Base-by-base conservation (phyloP, 2,329 filamentous ascomycete genomes). In the Penicillium olsonii region DNA sequence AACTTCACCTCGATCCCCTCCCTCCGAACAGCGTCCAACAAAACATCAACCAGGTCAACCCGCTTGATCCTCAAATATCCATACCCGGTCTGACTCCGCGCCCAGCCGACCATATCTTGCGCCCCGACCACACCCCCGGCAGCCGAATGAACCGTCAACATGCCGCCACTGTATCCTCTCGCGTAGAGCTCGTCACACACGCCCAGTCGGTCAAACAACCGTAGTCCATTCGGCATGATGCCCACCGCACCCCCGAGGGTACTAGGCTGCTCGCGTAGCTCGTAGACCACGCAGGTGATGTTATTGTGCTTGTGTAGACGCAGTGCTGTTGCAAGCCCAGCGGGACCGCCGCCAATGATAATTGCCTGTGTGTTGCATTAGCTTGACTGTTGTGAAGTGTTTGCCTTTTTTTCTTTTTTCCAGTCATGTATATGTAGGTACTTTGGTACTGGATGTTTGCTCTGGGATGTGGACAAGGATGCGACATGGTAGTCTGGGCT, bases 171-270 rank as follows among this genome's bases (percentile, higher is more conserved):
- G 19, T 41, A 57, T 2, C 62, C 64, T 3, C 53, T 50, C 2
- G 47, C 42, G 22, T 45, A 31, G n/a, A 63, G 52, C n/a, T 51
- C 46, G 12, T 66, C 53, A 22, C 57, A 63, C 11, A 67, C 37
- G 9, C 57, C 62, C 1, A 68, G 51, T 19, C 60, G 57, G 24
- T 63, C 38, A 14, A 67, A 52, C 9, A 69, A 49, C 19, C 61
- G 58, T 12, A 65, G 45, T 4, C 65, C 68, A 37, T 70, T 71
- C 19, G 64, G 59, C 14, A 51, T 52, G 17, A 69, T 67, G 11
- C 27, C 61, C 41, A 68, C 43, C 14, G 57, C 61, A 6, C 66
- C 66, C 10, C 66, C 67, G n/a, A 69, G 56, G 15, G 63, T 66
- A 9, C 57, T 64, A 22, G 64, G 60, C 26, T 63, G 53, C 7